A percentile compares a stretch with the other conserved stretches of the same genome.
phyloP scores from a whole-genome alignment of 2,329 filamentous ascomycete species.

The Xylaria sp. region DNA sequence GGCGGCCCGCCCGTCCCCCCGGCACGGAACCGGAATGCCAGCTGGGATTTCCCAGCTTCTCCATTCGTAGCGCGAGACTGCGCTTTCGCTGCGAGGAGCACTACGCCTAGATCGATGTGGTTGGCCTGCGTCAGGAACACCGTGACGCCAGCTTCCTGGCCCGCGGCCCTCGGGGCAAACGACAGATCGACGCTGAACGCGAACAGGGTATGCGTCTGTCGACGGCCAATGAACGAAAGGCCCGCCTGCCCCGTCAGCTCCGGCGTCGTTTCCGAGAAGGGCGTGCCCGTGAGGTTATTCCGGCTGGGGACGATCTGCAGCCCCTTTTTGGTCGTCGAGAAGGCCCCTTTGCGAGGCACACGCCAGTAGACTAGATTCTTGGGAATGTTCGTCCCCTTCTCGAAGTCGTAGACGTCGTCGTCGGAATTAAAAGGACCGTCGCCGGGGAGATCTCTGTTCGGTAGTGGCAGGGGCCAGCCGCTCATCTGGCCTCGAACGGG shows the following conservation, averaged over 20 bases:
- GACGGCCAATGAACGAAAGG: constrained; percentile 41
- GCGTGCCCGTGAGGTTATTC: constrained; percentile 38
- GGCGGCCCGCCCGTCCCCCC: constrained; percentile 34
- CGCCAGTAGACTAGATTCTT: constrained; percentile 43
- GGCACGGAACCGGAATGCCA: constrained; percentile 38
- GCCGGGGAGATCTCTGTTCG: constrained; percentile 44
- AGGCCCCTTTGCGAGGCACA: constrained; percentile 36
- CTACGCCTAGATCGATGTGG: constrained; percentile 43
- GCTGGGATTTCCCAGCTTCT: constrained; percentile 1
- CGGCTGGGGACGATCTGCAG: constrained; percentile 38
- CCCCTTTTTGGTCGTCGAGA: constrained; percentile 31
- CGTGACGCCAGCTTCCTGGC: constrained; percentile 43
- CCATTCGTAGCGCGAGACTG: neutral
- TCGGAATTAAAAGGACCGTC: constrained; percentile 35
- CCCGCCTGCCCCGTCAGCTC: constrained; percentile 35
- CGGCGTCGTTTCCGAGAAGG: constrained; percentile 19
- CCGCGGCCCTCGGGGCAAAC: constrained; percentile 33
- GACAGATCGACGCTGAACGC: constrained; percentile 40
- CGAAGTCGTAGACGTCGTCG: constrained; percentile 33
- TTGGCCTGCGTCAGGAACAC: constrained; percentile 43
- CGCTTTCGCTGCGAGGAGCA: constrained; percentile 25
- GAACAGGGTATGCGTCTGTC: constrained; percentile 44
- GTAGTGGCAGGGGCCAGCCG: constrained; percentile 48
- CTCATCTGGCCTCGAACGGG: constrained; percentile 52
- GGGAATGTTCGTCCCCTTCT: constrained; percentile 32